phyloP scores from a whole-genome alignment of 306 rosid species.

The Heteromeles arbutifolia region DNA sequence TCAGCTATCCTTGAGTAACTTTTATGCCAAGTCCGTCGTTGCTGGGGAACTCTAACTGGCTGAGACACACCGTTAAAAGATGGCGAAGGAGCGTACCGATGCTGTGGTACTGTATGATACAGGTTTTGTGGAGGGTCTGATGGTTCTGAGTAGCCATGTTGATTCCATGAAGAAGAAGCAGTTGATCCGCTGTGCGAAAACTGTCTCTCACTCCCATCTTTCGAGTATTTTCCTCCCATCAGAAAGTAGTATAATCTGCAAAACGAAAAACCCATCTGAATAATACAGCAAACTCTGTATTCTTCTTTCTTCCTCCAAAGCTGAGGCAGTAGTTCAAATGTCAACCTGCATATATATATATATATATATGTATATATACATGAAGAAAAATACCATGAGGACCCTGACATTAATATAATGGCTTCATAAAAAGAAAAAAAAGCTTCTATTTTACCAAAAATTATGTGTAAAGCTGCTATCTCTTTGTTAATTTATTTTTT shows the following conservation, averaged over 20 bases:
- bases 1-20: conserved; percentile 71
- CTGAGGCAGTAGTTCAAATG: not conserved
- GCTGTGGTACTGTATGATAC: conserved; percentile 31
- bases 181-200: conserved; percentile 26
- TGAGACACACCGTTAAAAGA: conserved; percentile 23
- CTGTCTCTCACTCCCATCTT: conserved; percentile 29
- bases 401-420: not conserved
- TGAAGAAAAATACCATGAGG: not conserved
- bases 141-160: conserved; percentile 37
- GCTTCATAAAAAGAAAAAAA: not conserved
- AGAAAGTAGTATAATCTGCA: not conserved
- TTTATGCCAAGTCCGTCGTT: conserved; percentile 45
- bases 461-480: not conserved
- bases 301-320: not conserved
- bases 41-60: conserved; percentile 8
- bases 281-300: conserved; percentile 11
- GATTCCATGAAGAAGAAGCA: conserved; percentile 42
- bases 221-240: conserved; percentile 66
- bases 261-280: conserved; percentile 1
- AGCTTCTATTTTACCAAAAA: not conserved
- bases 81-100: conserved; percentile 25
- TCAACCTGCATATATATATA: not conserved
- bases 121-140: conserved; percentile 31
- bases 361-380: too few relatives aligned
- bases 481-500: not conserved